Percentiles rank a stretch among this genome's conserved stretches.
Conservation (phyloP, 345 rosid species). For the Citrus sp. region DNA sequence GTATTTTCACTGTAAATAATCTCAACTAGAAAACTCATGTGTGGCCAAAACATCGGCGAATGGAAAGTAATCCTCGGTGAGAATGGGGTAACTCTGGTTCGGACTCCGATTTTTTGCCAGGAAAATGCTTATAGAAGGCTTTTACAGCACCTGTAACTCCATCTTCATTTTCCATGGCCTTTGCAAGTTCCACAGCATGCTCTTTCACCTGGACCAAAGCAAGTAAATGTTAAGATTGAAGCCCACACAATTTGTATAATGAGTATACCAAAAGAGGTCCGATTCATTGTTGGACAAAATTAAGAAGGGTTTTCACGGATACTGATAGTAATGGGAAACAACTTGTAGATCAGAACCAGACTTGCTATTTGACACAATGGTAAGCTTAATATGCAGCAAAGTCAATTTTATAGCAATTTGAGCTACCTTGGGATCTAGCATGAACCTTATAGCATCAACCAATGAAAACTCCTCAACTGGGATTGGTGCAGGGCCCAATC, state of each 20-base stretch:
- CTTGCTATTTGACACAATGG: neutral
- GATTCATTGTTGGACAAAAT: neutral
- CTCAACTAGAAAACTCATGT: neutral
- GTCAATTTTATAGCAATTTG: neutral
- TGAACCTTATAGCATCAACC: slow-evolving; percentile 49
- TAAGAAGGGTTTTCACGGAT: neutral
- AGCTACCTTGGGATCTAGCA: slow-evolving; percentile 44
- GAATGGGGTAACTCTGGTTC: slow-evolving; percentile 10
- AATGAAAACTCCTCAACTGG: slow-evolving; percentile 48
- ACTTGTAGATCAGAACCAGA: no score
- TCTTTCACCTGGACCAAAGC: slow-evolving; percentile 39
- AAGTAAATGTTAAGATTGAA: no score
- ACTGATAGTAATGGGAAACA: neutral
- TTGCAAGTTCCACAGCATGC: slow-evolving; percentile 35
- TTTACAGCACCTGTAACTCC: slow-evolving; percentile 51
- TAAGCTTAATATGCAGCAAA: neutral
- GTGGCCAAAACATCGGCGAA: slow-evolving; percentile 35
- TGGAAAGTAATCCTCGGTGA: slow-evolving; percentile 14
- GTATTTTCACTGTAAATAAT: neutral
- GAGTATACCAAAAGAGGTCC: no score
- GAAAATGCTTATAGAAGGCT: slow-evolving; percentile 54
- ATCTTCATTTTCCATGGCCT: slow-evolving; percentile 49
- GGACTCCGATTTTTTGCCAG: neutral
- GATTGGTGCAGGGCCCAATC: slow-evolving; percentile 54
- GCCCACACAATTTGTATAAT: neutral